These are phyloP conservation scores for grape (Vitis vinifera) DNA, from an alignment of 164 flowering plant genomes.

Conservation along the genomic window DNA sequence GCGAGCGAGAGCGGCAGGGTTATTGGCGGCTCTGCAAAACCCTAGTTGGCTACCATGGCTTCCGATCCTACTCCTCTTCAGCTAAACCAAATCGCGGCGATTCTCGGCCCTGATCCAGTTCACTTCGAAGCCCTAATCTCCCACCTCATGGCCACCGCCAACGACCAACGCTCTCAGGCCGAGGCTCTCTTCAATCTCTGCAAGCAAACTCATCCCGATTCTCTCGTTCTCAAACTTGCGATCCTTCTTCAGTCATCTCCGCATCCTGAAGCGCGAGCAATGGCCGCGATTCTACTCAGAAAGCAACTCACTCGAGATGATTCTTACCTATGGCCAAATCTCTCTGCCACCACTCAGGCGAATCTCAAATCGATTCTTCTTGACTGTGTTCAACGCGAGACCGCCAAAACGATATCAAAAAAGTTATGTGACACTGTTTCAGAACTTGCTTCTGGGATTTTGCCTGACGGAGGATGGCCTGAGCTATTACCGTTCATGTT, in stretches of 20 bases:
- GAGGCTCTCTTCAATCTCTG: slow-evolving; percentile 74
- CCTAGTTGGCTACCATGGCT: slow-evolving; percentile 36
- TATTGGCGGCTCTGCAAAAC: too few relatives aligned
- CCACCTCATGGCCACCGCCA: slow-evolving; percentile 75
- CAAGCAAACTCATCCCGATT: slow-evolving; percentile 75
- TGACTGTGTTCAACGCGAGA: slow-evolving; percentile 61
- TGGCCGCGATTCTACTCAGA: slow-evolving; percentile 91
- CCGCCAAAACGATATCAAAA: slow-evolving; percentile 64
- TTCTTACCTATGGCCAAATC: slow-evolving; percentile 82
- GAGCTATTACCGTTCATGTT: slow-evolving; percentile 94
- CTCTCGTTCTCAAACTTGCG: slow-evolving; percentile 73
- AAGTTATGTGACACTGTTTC: slow-evolving; percentile 94
- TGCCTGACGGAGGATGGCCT: slow-evolving; percentile 88
- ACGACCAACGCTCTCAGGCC: slow-evolving; percentile 82
- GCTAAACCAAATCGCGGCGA: slow-evolving; percentile 62
- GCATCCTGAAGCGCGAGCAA: slow-evolving; percentile 75
- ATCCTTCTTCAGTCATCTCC: slow-evolving; percentile 70
- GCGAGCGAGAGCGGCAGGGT: too few relatives aligned
- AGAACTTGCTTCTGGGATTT: slow-evolving; percentile 80
- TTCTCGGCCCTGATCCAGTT: slow-evolving; percentile 72
- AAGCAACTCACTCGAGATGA: slow-evolving; percentile 91
- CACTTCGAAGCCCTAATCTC: slow-evolving; percentile 81
- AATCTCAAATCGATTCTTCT: slow-evolving; percentile 64
- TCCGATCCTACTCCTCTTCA: slow-evolving; percentile 48
- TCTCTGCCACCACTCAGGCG: slow-evolving; percentile 62